Base-by-base conservation (phyloP, 352 stramenopile genomes). In the Phytophthora citricola region DNA sequence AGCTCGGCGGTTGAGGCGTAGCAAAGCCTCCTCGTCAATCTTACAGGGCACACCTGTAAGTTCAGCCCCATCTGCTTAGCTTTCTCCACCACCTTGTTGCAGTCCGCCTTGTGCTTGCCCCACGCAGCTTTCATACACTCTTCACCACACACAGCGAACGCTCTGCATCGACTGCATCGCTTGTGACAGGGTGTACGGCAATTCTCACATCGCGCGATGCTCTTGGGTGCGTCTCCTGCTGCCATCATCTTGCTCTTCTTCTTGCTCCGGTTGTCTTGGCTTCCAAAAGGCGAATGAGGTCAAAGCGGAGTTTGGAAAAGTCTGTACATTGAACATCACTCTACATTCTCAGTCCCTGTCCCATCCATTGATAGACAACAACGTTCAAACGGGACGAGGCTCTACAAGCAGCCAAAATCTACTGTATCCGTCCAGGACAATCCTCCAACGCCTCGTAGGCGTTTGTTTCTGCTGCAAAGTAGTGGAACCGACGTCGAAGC, bases 391-490 rank as follows among this genome's bases (percentile, higher is more conserved):
- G 56, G 49, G 63, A 61, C 63, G 32, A 66, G 63, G 26, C 5
- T 43, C 26, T 51, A 58, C 43, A 61, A 50, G n/a, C n/a, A 67
- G 32, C 64, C 54, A 65, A 65, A 22, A 36, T 24, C 44, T 66
- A 74, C 52, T 62, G 49, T 66, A 34, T 38, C 41, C 45, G 65
- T 44, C 44, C 55, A 6, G 52, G 57, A 57, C 68, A 76, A 46
- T 67, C 55, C 36, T 69, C 70, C 40, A 83, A 69, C 46, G 65
- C 70, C 29, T 78, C 72, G 41, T 81, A 79, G 26, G 63, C 71
- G 36, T 71, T 76, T 20, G 71, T 83, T 57, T 79, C 72, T 36
- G 70, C 72, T 14, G 77, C 77, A 20, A 86, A 78, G 55, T 71
- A 86, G 60, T 84, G 77, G 47, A 61, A 73, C 26, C 77, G 75